Evolutionary conservation across 768 basidiomycete genomes (phyloP).

Genomic region (Crepidotus variabilis): DNA sequence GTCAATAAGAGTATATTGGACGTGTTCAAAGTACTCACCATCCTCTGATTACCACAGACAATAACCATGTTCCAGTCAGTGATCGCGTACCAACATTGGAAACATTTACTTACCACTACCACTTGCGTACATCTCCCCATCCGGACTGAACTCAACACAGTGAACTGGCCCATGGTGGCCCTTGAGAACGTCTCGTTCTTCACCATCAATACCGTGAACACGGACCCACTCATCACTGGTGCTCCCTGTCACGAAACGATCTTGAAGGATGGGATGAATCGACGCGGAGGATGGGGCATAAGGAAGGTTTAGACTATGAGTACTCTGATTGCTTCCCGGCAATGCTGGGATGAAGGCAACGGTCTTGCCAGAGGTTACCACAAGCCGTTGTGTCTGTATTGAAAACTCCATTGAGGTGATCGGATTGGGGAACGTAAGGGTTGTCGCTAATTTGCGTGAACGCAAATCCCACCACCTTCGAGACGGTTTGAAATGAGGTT

Average conservation of each 20-base stretch:
- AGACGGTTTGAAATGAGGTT: conserved; percentile 12
- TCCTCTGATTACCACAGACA: conserved; percentile 55
- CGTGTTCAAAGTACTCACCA: conserved; percentile 39
- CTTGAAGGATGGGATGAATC: conserved; percentile 83
- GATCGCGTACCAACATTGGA: conserved; percentile 6
- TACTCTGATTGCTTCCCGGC: conserved; percentile 52
- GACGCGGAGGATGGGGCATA: conserved; percentile 94
- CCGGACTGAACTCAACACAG: conserved; percentile 89
- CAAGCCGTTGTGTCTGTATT: conserved; percentile 72
- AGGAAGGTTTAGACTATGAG: conserved; percentile 74
- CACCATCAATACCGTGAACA: conserved; percentile 86
- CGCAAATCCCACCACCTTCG: conserved; percentile 95
- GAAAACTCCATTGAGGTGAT: conserved; percentile 96
- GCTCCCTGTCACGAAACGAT: conserved; percentile 91
- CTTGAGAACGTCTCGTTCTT: conserved; percentile 88
- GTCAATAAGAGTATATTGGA: background rate
- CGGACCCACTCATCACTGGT: conserved; percentile 94
- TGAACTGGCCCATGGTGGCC: conserved; percentile 98
- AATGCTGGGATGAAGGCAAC: conserved; percentile 87
- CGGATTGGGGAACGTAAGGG: conserved; percentile 68
- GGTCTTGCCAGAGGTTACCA: conserved; percentile 87
- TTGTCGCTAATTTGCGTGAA: conserved; percentile 67
- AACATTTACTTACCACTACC: conserved; percentile 75
- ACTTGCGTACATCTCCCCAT: conserved; percentile 96
- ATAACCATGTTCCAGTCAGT: conserved; percentile 13